Conservation (phyloP, 345 rosid species). For the Gynandropsis gynandra region DNA sequence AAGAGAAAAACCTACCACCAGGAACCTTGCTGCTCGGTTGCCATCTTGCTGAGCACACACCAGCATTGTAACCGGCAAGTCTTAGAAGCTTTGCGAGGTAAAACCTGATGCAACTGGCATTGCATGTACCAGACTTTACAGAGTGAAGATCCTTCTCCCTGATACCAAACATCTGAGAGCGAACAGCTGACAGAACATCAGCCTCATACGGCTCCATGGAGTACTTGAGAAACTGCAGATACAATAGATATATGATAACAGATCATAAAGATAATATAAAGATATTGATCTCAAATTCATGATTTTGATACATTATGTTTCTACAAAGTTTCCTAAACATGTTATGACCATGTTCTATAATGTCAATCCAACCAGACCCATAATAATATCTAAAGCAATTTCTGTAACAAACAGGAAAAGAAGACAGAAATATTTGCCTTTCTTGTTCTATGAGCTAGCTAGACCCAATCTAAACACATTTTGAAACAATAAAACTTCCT, state of each 20-base stretch:
- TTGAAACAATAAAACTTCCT: too few relatives aligned
- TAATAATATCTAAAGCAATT: background rate
- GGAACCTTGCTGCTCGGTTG: conserved; percentile 78
- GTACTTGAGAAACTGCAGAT: conserved; percentile 48
- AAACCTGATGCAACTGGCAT: conserved; percentile 73
- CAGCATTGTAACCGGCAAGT: conserved; percentile 76
- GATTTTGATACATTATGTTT: conserved; percentile 5
- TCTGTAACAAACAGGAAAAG: background rate
- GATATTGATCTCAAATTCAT: background rate
- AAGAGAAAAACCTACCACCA: conserved; percentile 52
- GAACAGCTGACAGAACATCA: conserved; percentile 55
- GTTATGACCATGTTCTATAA: conserved; percentile 1
- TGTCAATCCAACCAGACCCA: conserved; percentile 6
- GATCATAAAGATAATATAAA: background rate
- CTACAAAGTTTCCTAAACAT: background rate
- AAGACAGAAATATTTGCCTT: background rate
- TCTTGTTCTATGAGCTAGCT: background rate
- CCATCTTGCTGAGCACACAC: conserved; percentile 78
- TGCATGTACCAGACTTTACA: conserved; percentile 58
- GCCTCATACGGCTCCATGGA: conserved; percentile 48
- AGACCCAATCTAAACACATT: too few relatives aligned
- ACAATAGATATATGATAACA: conserved; percentile 4
- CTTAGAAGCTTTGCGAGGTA: conserved; percentile 65
- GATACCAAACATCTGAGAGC: conserved; percentile 49
- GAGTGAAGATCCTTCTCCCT: conserved; percentile 49